Percentiles rank a stretch among this genome's conserved stretches.
phyloP scores from a whole-genome alignment of 305 asterid species.

The Fraxinus albicans region DNA sequence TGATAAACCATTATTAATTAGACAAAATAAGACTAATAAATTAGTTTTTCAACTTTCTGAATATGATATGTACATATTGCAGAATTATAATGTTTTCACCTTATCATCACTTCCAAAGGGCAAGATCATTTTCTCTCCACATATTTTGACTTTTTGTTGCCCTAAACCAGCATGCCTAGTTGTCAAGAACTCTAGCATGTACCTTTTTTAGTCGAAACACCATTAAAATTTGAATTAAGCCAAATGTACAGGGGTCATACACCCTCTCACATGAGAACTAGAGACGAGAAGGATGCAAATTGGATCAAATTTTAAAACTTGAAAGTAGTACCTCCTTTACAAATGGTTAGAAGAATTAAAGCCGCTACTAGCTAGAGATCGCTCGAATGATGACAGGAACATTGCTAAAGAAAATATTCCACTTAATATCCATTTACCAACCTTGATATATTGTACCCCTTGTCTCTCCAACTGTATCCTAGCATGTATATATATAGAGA shows the following conservation, averaged over 20 bases:
- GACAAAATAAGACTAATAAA: neutral
- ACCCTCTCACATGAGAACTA: neutral
- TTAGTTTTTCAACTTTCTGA: neutral
- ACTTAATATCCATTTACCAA: neutral
- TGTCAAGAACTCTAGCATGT: neutral
- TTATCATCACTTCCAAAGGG: conserved; percentile 53
- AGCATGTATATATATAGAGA: conserved; percentile 15
- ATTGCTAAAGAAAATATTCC: neutral
- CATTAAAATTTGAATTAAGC: too few relatives aligned
- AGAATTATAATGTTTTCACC: conserved; percentile 18
- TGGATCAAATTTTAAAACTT: neutral
- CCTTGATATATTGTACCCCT: neutral
- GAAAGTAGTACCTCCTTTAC: neutral
- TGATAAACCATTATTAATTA: neutral
- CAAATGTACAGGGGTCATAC: too few relatives aligned
- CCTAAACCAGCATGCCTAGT: conserved; percentile 26
- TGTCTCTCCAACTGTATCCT: conserved; percentile 9
- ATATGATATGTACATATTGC: neutral
- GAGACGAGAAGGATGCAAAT: neutral
- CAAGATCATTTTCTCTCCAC: conserved; percentile 22
- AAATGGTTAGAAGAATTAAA: neutral
- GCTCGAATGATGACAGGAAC: neutral
- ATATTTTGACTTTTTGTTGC: neutral
- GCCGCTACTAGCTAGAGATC: neutral
- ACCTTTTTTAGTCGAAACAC: neutral